A percentile compares a stretch with the other conserved stretches of the same genome.
Conservation (phyloP, 805 yeast genomes). For the Suhomyces emberorum region DNA sequence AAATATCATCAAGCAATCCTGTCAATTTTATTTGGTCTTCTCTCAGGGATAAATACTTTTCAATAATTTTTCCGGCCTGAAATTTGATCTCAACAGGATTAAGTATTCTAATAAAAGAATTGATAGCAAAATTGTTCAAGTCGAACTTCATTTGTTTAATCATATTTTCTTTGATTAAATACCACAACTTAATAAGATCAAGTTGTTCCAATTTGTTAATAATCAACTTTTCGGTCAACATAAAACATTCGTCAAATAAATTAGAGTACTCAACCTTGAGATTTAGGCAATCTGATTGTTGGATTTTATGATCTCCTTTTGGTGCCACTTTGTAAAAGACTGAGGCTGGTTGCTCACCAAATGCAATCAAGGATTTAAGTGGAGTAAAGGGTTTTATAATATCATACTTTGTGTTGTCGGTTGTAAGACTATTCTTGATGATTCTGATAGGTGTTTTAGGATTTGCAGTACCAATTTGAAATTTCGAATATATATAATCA, state of each 20-base stretch:
- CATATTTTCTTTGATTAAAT: constrained; percentile 18
- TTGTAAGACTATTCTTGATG: constrained; percentile 38
- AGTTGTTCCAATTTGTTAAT: constrained; percentile 12
- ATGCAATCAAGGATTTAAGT: constrained; percentile 43
- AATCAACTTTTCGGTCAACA: constrained; percentile 10
- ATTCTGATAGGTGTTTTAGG: constrained; percentile 53
- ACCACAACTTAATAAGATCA: constrained; percentile 18
- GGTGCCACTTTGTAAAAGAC: constrained; percentile 53
- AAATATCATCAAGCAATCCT: constrained; percentile 4
- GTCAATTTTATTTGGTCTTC: constrained; percentile 10
- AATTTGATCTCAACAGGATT: constrained; percentile 17
- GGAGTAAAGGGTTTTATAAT: constrained; percentile 17
- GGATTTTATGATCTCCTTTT: constrained; percentile 13
- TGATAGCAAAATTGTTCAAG: constrained; percentile 28
- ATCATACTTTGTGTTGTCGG: constrained; percentile 23
- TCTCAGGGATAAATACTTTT: constrained; percentile 7
- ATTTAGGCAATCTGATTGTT: constrained; percentile 34
- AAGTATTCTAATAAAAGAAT: constrained; percentile 14
- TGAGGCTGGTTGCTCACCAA: constrained; percentile 68
- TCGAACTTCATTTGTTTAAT: constrained; percentile 23
- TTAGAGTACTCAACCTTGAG: constrained; percentile 46
- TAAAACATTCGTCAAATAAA: constrained; percentile 43
- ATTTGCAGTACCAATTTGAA: constrained; percentile 61
- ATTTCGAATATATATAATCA: constrained; percentile 57
- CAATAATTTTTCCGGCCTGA: constrained; percentile 13